A percentile compares a stretch with the other conserved stretches of the same genome.
Conservation (phyloP, 1,284 basidiomycete species). For the Takashimella tepidaria region DNA sequence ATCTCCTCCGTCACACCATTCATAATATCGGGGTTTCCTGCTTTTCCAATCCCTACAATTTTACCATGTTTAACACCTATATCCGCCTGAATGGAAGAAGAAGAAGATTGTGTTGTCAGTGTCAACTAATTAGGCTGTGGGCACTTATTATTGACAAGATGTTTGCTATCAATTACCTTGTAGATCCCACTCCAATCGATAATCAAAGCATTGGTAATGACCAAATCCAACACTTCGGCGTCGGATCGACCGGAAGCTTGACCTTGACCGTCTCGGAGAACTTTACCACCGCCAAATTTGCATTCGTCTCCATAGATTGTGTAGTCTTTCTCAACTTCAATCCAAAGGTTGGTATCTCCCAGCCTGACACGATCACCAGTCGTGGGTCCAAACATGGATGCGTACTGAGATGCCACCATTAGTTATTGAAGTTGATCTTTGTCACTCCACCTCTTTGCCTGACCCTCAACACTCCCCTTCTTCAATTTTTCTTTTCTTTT, state of each 20-base stretch:
- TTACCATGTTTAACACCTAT: constrained; percentile 83
- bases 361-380: constrained; percentile 82
- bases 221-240: constrained; percentile 71
- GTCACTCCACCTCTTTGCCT: constrained; percentile 13
- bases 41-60: constrained; percentile 89
- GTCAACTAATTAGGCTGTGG: too few relatives aligned
- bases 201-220: constrained; percentile 92
- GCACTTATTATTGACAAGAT: not conserved
- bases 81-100: constrained; percentile 66
- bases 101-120: too few relatives aligned
- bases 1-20: constrained; percentile 68
- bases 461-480: not conserved
- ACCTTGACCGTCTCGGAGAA: constrained; percentile 93
- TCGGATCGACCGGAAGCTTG: constrained; percentile 74
- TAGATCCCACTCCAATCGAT: constrained; percentile 93
- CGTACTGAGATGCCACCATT: constrained; percentile 53
- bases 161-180: constrained; percentile 57
- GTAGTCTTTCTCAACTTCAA: constrained; percentile 83
- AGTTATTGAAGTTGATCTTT: constrained; percentile 7
- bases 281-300: constrained; percentile 96
- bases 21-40: constrained; percentile 95
- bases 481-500: too few relatives aligned
- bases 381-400: constrained; percentile 92
- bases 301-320: constrained; percentile 75
- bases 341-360: constrained; percentile 86